Conservation (phyloP, 441 rosid genomes). For the Viola pubescens region DNA sequence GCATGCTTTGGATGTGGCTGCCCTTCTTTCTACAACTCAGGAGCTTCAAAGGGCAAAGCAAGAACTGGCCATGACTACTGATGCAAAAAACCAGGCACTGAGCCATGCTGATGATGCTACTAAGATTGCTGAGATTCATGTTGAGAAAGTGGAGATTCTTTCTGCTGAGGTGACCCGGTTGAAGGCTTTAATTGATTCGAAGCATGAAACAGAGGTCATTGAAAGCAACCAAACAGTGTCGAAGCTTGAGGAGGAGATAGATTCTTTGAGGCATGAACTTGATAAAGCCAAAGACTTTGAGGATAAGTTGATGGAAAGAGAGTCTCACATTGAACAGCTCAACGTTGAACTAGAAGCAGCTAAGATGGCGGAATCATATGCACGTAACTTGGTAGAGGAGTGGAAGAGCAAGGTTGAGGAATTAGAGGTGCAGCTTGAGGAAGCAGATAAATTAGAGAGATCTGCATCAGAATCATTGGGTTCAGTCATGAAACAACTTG, state of each 20-base stretch:
- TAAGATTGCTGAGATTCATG: slow-evolving; percentile 78
- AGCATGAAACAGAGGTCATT: slow-evolving; percentile 41
- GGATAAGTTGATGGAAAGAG: slow-evolving; percentile 50
- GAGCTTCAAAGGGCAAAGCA: slow-evolving; percentile 66
- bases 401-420: slow-evolving; percentile 55
- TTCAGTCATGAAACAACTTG: slow-evolving; percentile 63
- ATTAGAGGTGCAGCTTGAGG: slow-evolving; percentile 45
- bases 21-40: slow-evolving; percentile 64
- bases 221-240: slow-evolving; percentile 39
- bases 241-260: slow-evolving; percentile 50
- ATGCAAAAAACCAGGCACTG: slow-evolving; percentile 77
- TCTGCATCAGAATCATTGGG: slow-evolving; percentile 71
- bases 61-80: slow-evolving; percentile 59
- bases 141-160: slow-evolving; percentile 65
- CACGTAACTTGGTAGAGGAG: slow-evolving; percentile 50
- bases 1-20: slow-evolving; percentile 66
- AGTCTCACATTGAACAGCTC: slow-evolving; percentile 58
- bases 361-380: slow-evolving; percentile 74
- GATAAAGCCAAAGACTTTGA: slow-evolving; percentile 40
- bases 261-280: slow-evolving; percentile 46
- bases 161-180: slow-evolving; percentile 54
- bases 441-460: slow-evolving; percentile 57
- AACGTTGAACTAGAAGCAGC: slow-evolving; percentile 77
- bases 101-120: slow-evolving; percentile 78
- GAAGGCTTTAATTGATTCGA: slow-evolving; percentile 59